A percentile compares a stretch with the other conserved stretches of the same genome.
Conservation (phyloP, 805 yeast genomes). For the Barnettozyma populi region DNA sequence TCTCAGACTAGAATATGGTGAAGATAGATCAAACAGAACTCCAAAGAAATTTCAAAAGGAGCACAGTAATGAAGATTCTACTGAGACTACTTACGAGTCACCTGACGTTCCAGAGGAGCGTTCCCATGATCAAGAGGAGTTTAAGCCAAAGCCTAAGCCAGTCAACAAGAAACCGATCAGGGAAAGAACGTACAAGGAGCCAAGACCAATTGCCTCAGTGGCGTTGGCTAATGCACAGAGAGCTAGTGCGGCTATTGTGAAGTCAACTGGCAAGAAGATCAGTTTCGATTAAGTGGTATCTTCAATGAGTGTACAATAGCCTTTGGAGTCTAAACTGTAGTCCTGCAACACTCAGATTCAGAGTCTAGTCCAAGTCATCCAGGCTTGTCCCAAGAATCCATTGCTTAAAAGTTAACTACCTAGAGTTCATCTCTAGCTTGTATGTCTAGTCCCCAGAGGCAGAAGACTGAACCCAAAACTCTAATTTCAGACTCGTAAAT, state of each 20-base stretch:
- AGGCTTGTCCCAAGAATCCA: too few species aligned
- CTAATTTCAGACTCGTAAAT: too few species aligned
- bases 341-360: background rate
- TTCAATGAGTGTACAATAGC: background rate
- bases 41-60: constrained; percentile 26
- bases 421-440: too few species aligned
- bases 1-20: constrained; percentile 86
- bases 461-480: too few species aligned
- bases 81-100: constrained; percentile 4
- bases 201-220: constrained; percentile 57
- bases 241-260: constrained; percentile 82
- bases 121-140: constrained; percentile 12
- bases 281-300: constrained; percentile 23
- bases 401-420: too few species aligned
- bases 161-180: constrained; percentile 21
- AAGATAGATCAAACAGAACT: constrained; percentile 77
- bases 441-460: too few species aligned
- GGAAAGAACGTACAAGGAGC: constrained; percentile 19
- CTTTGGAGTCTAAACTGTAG: background rate
- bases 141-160: constrained; percentile 15
- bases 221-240: constrained; percentile 87
- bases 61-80: constrained; percentile 16
- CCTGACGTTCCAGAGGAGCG: constrained; percentile 9
- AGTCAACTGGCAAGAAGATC: constrained; percentile 83
- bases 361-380: background rate